Evolutionary conservation across 2,329 filamentous ascomycete species (phyloP).

Genomic region (Coniochaeta ligniaria): DNA sequence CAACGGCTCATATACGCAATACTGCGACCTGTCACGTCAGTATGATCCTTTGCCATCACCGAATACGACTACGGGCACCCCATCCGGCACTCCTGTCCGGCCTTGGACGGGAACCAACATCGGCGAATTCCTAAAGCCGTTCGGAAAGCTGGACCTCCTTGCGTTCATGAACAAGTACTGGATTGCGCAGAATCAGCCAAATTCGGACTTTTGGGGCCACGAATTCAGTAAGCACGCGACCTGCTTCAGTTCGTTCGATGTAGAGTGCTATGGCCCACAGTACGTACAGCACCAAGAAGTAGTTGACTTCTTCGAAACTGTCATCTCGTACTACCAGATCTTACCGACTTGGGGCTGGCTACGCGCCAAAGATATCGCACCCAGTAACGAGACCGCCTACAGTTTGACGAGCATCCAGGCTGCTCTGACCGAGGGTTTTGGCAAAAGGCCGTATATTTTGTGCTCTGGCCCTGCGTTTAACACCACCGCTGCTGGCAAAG

Average conservation of each 20-base stretch:
- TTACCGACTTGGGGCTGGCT: conserved; percentile 58
- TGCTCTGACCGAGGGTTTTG: conserved; percentile 41
- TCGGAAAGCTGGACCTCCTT: conserved; percentile 52
- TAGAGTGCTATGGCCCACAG: conserved; percentile 55
- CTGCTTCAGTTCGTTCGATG: conserved; percentile 60
- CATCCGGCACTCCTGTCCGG: conserved; percentile 44
- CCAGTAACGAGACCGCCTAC: conserved; percentile 52
- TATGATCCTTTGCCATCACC: conserved; percentile 55
- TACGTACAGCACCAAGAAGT: conserved; percentile 52
- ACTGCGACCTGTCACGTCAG: conserved; percentile 58
- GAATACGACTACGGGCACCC: conserved; percentile 54
- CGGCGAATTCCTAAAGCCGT: conserved; percentile 48
- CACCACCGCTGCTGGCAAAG: conserved; percentile 47
- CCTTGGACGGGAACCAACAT: conserved; percentile 52
- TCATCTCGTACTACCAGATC: conserved; percentile 47
- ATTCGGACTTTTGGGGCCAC: conserved; percentile 57
- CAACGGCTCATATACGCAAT: conserved; percentile 55
- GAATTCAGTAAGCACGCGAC: conserved; percentile 64
- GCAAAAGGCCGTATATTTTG: conserved; percentile 51
- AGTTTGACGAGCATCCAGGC: conserved; percentile 43
- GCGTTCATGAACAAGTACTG: conserved; percentile 61
- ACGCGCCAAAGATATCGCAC: conserved; percentile 41
- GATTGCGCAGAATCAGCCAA: conserved; percentile 50
- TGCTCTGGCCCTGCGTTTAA: conserved; percentile 56
- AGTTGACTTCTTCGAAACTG: conserved; percentile 56